These are phyloP conservation scores for Tuber aestivum DNA, from an alignment of 495 filamentous ascomycete genomes.

Conservation along the genomic window DNA sequence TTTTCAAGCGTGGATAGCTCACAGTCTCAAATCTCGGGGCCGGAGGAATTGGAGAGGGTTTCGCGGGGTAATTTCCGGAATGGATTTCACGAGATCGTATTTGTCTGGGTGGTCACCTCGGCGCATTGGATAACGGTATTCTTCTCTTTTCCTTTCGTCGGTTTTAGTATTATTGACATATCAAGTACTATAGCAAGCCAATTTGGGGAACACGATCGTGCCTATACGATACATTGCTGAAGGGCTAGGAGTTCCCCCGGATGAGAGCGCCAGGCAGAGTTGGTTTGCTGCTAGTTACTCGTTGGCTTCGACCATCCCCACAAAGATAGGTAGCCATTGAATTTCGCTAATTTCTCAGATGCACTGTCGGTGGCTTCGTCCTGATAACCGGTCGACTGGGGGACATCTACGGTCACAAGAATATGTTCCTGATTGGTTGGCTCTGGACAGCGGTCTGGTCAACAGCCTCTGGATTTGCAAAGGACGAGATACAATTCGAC, in stretches of 20 bases:
- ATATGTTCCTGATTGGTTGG: slow-evolving; percentile 56
- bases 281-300: slow-evolving; percentile 46
- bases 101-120: slow-evolving; percentile 37
- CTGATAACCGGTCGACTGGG: slow-evolving; percentile 59
- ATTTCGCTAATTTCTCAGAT: slow-evolving; percentile 18
- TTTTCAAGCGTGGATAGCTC: not conserved
- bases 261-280: slow-evolving; percentile 17
- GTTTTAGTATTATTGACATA: not conserved
- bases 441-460: slow-evolving; percentile 60
- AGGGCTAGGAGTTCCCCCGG: slow-evolving; percentile 23
- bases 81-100: slow-evolving; percentile 31
- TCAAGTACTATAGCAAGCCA: slow-evolving; percentile 26
- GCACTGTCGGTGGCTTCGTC: slow-evolving; percentile 61
- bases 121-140: slow-evolving; percentile 38
- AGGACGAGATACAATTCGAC: slow-evolving; percentile 52
- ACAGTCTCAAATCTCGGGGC: not conserved
- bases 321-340: not conserved
- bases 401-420: slow-evolving; percentile 59
- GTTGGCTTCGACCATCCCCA: slow-evolving; percentile 25
- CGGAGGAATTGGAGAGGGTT: not conserved
- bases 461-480: slow-evolving; percentile 48
- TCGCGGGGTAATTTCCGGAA: slow-evolving; percentile 24
- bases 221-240: slow-evolving; percentile 28
- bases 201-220: slow-evolving; percentile 35
- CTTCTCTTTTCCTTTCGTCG: not conserved